Base-by-base conservation (phyloP, 148 eudicot species). In the Chenopodium suecicum region DNA sequence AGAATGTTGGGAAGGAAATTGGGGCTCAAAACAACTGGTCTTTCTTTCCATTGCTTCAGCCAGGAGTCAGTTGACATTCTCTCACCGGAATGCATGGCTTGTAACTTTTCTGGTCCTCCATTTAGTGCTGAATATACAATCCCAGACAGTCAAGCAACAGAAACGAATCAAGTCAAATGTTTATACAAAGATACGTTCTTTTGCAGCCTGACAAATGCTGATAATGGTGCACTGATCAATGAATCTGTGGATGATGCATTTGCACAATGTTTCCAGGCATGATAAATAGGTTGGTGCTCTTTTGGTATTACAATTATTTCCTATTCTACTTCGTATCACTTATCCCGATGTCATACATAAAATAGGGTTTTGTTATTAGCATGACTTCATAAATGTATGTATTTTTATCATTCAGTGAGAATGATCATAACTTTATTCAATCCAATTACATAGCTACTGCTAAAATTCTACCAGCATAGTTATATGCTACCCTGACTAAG, bases 11-110 rank as follows among this genome's bases (percentile, higher is more conserved):
- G 63, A 86, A 85, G 79, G 94, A 90, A 41, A 69, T 76, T 60
- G 89, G 81, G 69, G 81, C 90, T 58, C 86, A 86, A 48, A 86
- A 89, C 69, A 87, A 88, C 81, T 96, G 99, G 99, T 91, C 92
- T 64, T 96, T 96, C 87, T 90, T 91, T 76, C 99, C 97, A 31
- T 75, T 92, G 91, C 82, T 90, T 80, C 93, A 91, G 78, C 87
- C 94, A 74, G 91, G 89, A 64, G 88, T 89, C 83, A 89, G 92
- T 86, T 92, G 76, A 92, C 67, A 73, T 25, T 54, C 25, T 19
- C 78, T 56, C 37, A 27, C 9, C 16, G 77, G 7, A 34, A 37
- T 41, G 7, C 44, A 41, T 25, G n/a, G 66, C 78, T 44, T 25
- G 29, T 63, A 56, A 29, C 70, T 54, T 58, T 71, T 80, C n/a